These are phyloP conservation scores for Tylopilus cervinicoccineus DNA, from an alignment of 768 basidiomycete genomes.

Conservation along the genomic window DNA sequence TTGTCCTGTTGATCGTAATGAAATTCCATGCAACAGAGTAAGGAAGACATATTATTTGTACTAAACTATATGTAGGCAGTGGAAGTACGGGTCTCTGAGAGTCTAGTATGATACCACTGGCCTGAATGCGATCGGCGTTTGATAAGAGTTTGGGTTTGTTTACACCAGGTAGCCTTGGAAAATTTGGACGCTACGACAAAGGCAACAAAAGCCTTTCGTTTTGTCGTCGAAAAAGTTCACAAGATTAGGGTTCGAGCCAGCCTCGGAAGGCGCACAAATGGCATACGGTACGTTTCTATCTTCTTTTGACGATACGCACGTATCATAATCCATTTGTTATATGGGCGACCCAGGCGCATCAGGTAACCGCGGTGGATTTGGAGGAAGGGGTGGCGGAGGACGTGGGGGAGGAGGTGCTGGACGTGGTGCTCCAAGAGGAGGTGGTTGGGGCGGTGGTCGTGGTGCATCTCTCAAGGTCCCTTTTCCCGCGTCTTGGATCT, in stretches of 20 bases:
- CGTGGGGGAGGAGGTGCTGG: slow-evolving; percentile 36
- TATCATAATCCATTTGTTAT: not conserved
- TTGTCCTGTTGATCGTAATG: too few species aligned
- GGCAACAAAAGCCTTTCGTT: not conserved
- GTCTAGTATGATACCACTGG: too few species aligned
- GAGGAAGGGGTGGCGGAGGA: slow-evolving; percentile 38
- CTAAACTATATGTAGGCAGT: too few species aligned
- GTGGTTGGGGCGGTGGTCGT: slow-evolving; percentile 41
- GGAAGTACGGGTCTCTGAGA: too few species aligned
- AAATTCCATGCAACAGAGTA: too few species aligned
- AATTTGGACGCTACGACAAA: slow-evolving; percentile 3
- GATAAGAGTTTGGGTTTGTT: slow-evolving; percentile 11
- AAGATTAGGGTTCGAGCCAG: slow-evolving; percentile 15
- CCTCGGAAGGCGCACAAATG: slow-evolving; percentile 24
- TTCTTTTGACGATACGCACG: not conserved
- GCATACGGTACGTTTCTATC: slow-evolving; percentile 30
- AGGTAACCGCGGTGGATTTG: slow-evolving; percentile 76
- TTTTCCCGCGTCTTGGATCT: not conserved
- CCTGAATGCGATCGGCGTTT: too few species aligned
- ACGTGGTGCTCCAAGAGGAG: slow-evolving; percentile 37
- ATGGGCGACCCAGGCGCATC: slow-evolving; percentile 43
- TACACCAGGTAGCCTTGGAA: slow-evolving; percentile 4
- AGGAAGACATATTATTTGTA: too few species aligned
- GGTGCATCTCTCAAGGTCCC: slow-evolving; percentile 18
- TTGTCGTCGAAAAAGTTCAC: slow-evolving; percentile 1